Evolutionary conservation across 331 rosid genomes (phyloP).

Genomic region (Malus hybrid): DNA sequence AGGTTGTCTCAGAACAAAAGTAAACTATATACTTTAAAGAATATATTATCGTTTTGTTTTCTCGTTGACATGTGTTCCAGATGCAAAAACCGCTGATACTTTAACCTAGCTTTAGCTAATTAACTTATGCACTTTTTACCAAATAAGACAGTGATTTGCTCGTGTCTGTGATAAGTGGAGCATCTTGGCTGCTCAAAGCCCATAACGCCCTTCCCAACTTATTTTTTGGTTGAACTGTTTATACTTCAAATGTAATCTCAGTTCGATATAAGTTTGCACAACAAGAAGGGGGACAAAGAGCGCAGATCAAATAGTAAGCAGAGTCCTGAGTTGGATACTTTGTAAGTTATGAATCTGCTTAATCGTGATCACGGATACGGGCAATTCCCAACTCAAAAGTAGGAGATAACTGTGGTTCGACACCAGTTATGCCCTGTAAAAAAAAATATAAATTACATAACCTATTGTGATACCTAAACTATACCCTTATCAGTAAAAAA

Average conservation of each 20-base stretch:
- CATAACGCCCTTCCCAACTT: conserved; percentile 10
- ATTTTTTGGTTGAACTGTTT: background rate
- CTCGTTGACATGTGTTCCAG: conserved; percentile 28
- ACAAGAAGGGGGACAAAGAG: background rate
- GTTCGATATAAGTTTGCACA: background rate
- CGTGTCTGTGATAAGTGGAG: conserved; percentile 21
- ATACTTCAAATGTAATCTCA: background rate
- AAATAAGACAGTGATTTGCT: conserved; percentile 16
- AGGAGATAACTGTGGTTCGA: too few species aligned
- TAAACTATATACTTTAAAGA: too few species aligned
- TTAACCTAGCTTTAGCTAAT: conserved; percentile 21
- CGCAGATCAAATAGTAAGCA: too few species aligned
- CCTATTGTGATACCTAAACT: too few species aligned
- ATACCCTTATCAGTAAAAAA: too few species aligned
- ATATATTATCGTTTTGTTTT: too few species aligned
- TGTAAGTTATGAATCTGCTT: too few species aligned
- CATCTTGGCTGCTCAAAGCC: conserved; percentile 21
- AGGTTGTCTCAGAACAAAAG: too few species aligned
- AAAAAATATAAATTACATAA: too few species aligned
- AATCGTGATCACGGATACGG: fast-evolving
- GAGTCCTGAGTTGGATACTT: too few species aligned
- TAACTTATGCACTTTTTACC: conserved; percentile 12
- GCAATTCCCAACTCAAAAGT: too few species aligned
- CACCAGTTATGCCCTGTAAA: fast-evolving
- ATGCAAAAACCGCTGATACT: conserved; percentile 16